Evolutionary conservation across 2,329 filamentous ascomycete species (phyloP).

Genomic region (Claviceps sp.): DNA sequence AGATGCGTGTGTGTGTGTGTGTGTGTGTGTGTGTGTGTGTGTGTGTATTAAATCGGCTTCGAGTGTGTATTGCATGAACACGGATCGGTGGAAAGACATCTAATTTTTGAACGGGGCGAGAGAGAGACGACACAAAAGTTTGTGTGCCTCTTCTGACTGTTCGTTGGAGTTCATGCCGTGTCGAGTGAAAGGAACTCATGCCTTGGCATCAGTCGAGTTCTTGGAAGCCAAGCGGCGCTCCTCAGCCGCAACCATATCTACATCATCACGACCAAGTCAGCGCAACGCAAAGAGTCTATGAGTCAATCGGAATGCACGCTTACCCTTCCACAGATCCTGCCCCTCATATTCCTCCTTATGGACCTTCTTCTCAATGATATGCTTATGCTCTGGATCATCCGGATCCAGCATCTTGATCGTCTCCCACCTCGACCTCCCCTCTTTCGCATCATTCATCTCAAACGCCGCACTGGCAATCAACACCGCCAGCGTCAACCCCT

Average conservation of each 20-base stretch:
- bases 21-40: not conserved
- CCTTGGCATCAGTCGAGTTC: constrained; percentile 16
- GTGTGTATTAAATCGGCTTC: not conserved
- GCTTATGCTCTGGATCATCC: constrained; percentile 69
- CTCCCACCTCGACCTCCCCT: constrained; percentile 68
- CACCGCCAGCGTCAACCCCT: constrained; percentile 75
- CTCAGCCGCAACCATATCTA: constrained; percentile 74
- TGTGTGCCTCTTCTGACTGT: not conserved
- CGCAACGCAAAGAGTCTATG: too few species aligned
- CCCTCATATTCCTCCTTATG: constrained; percentile 79
- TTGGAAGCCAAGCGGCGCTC: constrained; percentile 43
- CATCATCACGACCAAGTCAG: too few species aligned
- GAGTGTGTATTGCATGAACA: not conserved
- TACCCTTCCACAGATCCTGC: constrained; percentile 87
- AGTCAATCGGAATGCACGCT: not conserved
- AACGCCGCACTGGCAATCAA: constrained; percentile 71
- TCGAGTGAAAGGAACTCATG: not conserved
- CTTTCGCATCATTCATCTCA: constrained; percentile 64
- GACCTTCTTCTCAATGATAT: constrained; percentile 72
- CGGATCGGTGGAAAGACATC: not conserved
- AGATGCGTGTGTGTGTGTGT: not conserved
- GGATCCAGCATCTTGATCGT: constrained; percentile 70
- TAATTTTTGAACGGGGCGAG: not conserved
- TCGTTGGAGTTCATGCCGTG: too few species aligned
- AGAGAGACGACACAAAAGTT: not conserved